Conservation (phyloP, 345 rosid species). For the Streptanthus diversifolius region DNA sequence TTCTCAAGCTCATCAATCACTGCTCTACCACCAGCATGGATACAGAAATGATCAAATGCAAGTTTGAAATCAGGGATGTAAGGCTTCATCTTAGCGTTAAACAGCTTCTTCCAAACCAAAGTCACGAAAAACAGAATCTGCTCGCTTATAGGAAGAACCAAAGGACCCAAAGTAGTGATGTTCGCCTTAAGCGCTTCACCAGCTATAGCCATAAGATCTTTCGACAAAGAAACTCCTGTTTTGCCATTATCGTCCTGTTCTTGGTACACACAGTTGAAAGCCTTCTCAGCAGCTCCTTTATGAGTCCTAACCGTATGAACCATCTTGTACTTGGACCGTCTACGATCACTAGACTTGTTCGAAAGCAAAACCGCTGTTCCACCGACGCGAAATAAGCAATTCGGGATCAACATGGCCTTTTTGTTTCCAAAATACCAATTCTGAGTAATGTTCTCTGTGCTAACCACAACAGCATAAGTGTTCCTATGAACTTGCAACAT, state of each 20-base stretch:
- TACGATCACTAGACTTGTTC: constrained; percentile 48
- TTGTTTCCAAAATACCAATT: constrained; percentile 94
- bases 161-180: constrained; percentile 84
- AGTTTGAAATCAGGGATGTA: constrained; percentile 95
- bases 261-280: constrained; percentile 79
- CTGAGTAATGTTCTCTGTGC: constrained; percentile 40
- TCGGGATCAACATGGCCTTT: constrained; percentile 86
- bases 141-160: constrained; percentile 88
- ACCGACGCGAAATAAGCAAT: constrained; percentile 83
- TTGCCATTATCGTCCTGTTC: constrained; percentile 79
- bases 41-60: constrained; percentile 63
- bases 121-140: constrained; percentile 78
- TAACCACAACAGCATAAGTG: constrained; percentile 73
- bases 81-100: constrained; percentile 63
- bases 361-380: constrained; percentile 75
- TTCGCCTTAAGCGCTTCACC: constrained; percentile 84
- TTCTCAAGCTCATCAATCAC: constrained; percentile 96
- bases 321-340: constrained; percentile 74
- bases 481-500: constrained; percentile 87
- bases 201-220: constrained; percentile 88
- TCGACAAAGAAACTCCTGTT: constrained; percentile 81
- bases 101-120: constrained; percentile 57
- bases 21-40: constrained; percentile 52
- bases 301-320: constrained; percentile 91
- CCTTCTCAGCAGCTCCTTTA: constrained; percentile 82